Evolutionary conservation across 306 rosid species (phyloP).

Genomic region (Senna siamea): DNA sequence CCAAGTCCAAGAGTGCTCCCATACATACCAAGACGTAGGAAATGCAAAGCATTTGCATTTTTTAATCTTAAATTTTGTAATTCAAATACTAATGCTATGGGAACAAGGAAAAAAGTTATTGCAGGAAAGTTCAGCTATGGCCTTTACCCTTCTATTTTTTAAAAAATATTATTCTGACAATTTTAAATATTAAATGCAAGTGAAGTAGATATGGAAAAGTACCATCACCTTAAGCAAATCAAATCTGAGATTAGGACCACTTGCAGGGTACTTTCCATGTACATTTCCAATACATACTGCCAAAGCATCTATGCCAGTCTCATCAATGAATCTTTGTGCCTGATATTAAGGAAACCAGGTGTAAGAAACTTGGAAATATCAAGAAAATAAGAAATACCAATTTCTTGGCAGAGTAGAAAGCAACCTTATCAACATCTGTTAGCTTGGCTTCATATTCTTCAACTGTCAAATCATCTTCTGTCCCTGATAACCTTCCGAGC

Average conservation of each 20-base stretch:
- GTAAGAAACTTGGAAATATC: constrained; percentile 25
- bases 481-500: constrained; percentile 92
- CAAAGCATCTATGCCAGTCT: constrained; percentile 95
- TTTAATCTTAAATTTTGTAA: no score
- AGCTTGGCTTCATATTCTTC: constrained; percentile 92
- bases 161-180: neutral
- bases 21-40: neutral
- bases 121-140: constrained; percentile 16
- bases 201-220: constrained; percentile 12
- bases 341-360: constrained; percentile 47
- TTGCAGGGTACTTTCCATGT: constrained; percentile 90
- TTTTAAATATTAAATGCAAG: neutral
- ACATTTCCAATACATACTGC: constrained; percentile 97
- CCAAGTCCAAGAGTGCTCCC: neutral
- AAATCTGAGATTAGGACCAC: constrained; percentile 87
- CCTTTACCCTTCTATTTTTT: neutral
- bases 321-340: constrained; percentile 87
- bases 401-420: constrained; percentile 32
- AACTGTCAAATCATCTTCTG: constrained; percentile 92
- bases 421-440: constrained; percentile 80
- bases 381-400: constrained; percentile 14
- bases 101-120: neutral
- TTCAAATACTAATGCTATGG: no score
- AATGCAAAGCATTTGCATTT: neutral
- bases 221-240: constrained; percentile 88